Base-by-base conservation (phyloP, 2,329 filamentous ascomycete species). In the Colletotrichum somersetense region DNA sequence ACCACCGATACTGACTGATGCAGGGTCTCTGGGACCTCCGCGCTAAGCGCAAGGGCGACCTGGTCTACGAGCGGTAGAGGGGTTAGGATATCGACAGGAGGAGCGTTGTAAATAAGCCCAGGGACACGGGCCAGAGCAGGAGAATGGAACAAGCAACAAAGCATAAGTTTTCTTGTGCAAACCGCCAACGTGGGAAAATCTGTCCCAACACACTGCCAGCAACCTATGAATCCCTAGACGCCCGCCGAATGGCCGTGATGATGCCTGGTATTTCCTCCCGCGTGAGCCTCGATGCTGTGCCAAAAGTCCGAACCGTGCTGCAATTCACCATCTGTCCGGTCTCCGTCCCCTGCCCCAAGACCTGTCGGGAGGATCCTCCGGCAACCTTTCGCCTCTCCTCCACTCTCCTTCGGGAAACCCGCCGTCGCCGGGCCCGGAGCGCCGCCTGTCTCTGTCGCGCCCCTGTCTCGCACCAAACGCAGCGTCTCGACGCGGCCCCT, bases 21-120 rank as follows among this genome's bases (percentile, higher is more conserved):
- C 77, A 98, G 96, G 96, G 96, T 79, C 94, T 96, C 80, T 97
- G 86, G 82, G 89, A 97, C 61, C 82, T 98, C 77, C 90, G 95
- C 77, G 96, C 91, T 70, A 98, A 98, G 91, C 89, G 93, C 82
- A 92, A 89, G 83, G 95, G 94, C 66, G 96, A 98, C 80, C 87
- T 91, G n/a, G 88, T 97, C 78, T 85, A 86, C 67, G 95, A 98
- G 84, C 96, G 89, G 81, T 98, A 85, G 79, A 78, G 40, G 56
- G 67, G 59, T 64, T 65, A 62, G 65, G 42, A 71, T 69, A 62
- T 5, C 67, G 66, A 48, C 35, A 65, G 38, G 75, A 59, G 30
- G 73, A 70, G 64, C 68, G 71, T 59, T 83, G 83, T 87, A 86
- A 79, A 86, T 86, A 85, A 77, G 35, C 48, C 48, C 46, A 30